Conservation (phyloP, 192 early-diverging fungal species). For the Coemansia aciculifera region DNA sequence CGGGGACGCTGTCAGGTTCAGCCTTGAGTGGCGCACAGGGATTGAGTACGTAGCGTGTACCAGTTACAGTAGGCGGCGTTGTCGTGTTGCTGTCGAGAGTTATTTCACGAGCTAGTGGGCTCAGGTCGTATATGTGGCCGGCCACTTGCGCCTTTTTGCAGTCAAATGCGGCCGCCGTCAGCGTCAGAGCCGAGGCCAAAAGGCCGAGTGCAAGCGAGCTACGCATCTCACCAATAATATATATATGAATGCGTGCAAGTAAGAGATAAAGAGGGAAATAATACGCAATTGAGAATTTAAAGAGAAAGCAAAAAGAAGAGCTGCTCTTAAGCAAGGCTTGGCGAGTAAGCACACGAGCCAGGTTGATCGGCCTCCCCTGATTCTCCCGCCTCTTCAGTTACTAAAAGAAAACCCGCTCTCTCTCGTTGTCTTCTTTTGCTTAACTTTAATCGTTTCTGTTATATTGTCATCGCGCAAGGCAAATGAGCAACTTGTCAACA, state of each 20-base stretch:
- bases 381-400: not conserved
- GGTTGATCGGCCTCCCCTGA: not conserved
- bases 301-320: not conserved
- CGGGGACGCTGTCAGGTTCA: constrained; percentile 28
- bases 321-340: not conserved
- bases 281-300: not conserved
- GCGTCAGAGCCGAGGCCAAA: not conserved
- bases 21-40: constrained; percentile 39
- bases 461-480: not conserved
- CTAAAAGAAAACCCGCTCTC: not conserved
- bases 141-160: constrained; percentile 46
- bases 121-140: constrained; percentile 44
- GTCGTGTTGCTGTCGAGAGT: constrained; percentile 30
- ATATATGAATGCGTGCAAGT: no score
- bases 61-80: constrained; percentile 49
- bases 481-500: not conserved
- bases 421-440: not conserved
- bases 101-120: constrained; percentile 29
- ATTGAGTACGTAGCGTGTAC: constrained; percentile 43
- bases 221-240: constrained; percentile 7
- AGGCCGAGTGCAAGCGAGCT: constrained; percentile 1
- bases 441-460: not conserved
- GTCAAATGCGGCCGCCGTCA: constrained; percentile 34
- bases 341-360: not conserved
- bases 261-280: not conserved